Base-by-base conservation (phyloP, 345 rosid species). In the Camelina sativa region DNA sequence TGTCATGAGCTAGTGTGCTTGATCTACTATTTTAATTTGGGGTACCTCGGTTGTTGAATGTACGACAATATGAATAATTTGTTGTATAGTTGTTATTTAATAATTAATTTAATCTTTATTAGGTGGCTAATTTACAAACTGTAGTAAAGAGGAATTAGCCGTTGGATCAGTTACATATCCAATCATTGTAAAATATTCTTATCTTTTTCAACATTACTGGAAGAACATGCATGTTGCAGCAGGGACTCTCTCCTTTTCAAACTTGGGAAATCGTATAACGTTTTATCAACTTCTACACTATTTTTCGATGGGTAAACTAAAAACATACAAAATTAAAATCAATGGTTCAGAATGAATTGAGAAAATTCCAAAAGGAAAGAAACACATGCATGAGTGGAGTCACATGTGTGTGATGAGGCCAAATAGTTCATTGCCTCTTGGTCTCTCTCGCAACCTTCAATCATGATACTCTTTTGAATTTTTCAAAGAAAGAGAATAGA, bases 111-210 rank as follows among this genome's bases (percentile, higher is more conserved):
- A 69, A 28, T 54, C 65, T 53, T 68, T 76, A 53, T 69, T 69
- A 62, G 79, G 69, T 76, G 69, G 44, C 58, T 69, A 16, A 30
- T 43, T 68, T 12, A 61, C 40, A 52, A 32, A 53, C 28, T 4
- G 5, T 53, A 28, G 44, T 10, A 28, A 16, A 62, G 17, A 44
- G 59, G 35, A 17, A 54, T 62, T 20, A 76, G 69, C 74, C 80
- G 80, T 76, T 76, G 75, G 71, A 71, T 62, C 70, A 22, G 69
- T 52, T 41, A 54, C 74, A 53, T 67, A 28, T 28, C 30, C 48
- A 32, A 76, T 60, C 32, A 59, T 67, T 58, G 37, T 25, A 11
- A 44, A 6, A 51, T 67, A 12, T 48, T 47, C 25, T 23, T 16
- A 50, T 51, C 23, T 28, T 35, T 40, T 25, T 16, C 30, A 58